phyloP scores from a whole-genome alignment of 176 grass and related monocot genomes.

The Triticum turgidum region DNA sequence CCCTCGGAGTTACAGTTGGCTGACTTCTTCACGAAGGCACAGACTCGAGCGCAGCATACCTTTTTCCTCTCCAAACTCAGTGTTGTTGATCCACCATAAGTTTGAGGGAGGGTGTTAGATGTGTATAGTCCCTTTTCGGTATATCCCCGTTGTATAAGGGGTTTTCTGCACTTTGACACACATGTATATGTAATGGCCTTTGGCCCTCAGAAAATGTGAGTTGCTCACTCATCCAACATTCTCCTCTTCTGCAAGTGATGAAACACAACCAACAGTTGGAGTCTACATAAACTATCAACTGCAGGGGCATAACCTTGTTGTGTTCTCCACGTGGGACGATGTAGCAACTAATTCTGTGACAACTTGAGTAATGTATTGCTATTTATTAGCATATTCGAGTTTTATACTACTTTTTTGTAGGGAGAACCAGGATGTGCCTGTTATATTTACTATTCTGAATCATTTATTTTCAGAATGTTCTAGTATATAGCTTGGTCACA shows the following conservation, averaged over 20 bases:
- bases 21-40: too few species aligned
- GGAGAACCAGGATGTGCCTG: background rate
- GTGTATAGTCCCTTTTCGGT: too few species aligned
- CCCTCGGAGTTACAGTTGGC: too few species aligned
- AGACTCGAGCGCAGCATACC: too few species aligned
- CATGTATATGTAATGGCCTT: too few species aligned
- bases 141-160: too few species aligned
- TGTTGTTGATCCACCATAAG: too few species aligned
- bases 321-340: background rate
- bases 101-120: too few species aligned
- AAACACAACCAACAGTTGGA: background rate
- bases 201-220: too few species aligned
- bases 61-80: too few species aligned
- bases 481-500: conserved; percentile 12
- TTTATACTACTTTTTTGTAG: background rate
- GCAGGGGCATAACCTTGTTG: background rate
- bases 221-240: too few species aligned
- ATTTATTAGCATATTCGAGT: background rate
- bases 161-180: too few species aligned
- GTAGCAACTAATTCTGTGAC: background rate
- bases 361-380: background rate
- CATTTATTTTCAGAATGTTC: conserved; percentile 17
- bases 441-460: background rate
- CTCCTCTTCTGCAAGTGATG: background rate
- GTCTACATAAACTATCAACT: conserved; percentile 4